Evolutionary conservation across 2,329 filamentous ascomycete genomes (phyloP), one percentile per base, ranked within the genome.

Genomic region (Neopestalotiopsis clavispora): DNA sequence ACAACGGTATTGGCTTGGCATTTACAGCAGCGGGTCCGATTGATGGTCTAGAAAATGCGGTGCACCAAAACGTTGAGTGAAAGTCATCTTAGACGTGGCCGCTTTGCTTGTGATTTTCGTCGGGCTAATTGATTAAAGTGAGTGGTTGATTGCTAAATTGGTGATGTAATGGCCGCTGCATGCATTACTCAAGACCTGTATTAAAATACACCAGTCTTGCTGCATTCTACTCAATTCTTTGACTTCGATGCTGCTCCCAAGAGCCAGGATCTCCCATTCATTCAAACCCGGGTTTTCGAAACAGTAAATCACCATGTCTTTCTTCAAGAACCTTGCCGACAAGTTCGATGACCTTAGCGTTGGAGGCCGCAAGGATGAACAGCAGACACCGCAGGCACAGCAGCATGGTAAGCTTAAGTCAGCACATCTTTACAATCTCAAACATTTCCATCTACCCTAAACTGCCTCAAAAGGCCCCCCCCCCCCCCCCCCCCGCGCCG

Each of bases 331-430:
- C 32, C 69, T 79, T 45, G 66, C 73, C 17, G 75, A 73, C 69
- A 77, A 77, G 74, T 72, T 79, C 14, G 77, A 77, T 58, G 74
- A 75, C 17, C 68, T 78, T 38, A 61, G 57, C 32, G 69, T 78
- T 12, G 73, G 74, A 28, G 74, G 74, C n/a, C 71, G 73, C 17
- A 75, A 75, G 69, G 56, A 69, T n/a, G 74, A 75, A 14, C 68
- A 69, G 45, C 63, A 73, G 56, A 67, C 71, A 17, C 45, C 17
- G 17, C 45, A 20, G 49, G 32, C 32, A 9, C 65, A 52, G 12
- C 14, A 69, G 13, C 42, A 57, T 49, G 63, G 66, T 63, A 57
- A 61, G 66, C 40, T 61, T 14, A 57, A 17, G n/a, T n/a, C n/a
- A 2, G n/a, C 2, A 32, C 14, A 59, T 23, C 23, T 30, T 9